Percentiles rank a stretch among this genome's conserved stretches.
Evolutionary conservation across 805 yeast genomes (phyloP).

Genomic region (Starmera pachycereana): DNA sequence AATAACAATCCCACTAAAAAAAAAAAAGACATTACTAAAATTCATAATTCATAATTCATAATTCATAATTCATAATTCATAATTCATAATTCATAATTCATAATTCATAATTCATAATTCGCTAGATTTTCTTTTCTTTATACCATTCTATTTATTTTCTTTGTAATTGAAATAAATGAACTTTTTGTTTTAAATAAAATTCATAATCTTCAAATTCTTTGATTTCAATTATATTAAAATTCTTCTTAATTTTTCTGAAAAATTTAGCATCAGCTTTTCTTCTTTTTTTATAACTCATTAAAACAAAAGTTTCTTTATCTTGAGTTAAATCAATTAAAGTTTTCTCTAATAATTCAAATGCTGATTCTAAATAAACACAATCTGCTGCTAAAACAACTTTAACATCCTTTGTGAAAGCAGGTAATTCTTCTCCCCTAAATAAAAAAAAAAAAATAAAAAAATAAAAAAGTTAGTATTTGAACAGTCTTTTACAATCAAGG

Average conservation of each 20-base stretch:
- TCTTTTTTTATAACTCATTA: slow-evolving; percentile 46
- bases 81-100: too few relatives aligned
- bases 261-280: slow-evolving; percentile 31
- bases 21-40: too few relatives aligned
- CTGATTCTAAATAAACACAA: slow-evolving; percentile 45
- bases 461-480: not conserved
- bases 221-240: slow-evolving; percentile 21
- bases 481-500: not conserved
- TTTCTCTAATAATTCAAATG: slow-evolving; percentile 40
- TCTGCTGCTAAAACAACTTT: slow-evolving; percentile 49
- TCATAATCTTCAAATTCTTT: slow-evolving; percentile 25
- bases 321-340: slow-evolving; percentile 34
- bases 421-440: slow-evolving; percentile 26
- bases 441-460: too few relatives aligned
- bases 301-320: slow-evolving; percentile 28
- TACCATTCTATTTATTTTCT: slow-evolving; percentile 9
- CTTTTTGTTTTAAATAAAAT: slow-evolving; percentile 27
- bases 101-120: too few relatives aligned
- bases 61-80: too few relatives aligned
- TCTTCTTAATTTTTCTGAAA: slow-evolving; percentile 22
- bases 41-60: too few relatives aligned
- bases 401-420: slow-evolving; percentile 24
- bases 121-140: too few relatives aligned
- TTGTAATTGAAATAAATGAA: slow-evolving; percentile 29
- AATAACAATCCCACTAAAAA: too few relatives aligned